Base-by-base conservation (phyloP, 2,329 filamentous ascomycete species). In the Aureobasidium melanogenum region DNA sequence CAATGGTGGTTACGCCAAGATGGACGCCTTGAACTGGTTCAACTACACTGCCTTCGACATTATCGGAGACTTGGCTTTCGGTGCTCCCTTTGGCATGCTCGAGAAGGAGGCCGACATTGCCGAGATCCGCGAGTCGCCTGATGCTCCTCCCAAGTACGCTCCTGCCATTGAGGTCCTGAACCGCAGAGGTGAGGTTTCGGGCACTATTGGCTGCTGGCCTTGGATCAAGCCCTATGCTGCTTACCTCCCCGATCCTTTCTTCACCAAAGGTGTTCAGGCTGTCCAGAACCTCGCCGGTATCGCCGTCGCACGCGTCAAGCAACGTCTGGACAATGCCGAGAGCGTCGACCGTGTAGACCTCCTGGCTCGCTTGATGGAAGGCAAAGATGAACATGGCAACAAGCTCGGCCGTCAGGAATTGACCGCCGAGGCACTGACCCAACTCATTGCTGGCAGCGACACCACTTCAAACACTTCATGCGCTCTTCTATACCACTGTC, bases 151-250 rank as follows among this genome's bases (percentile, higher is more conserved):
- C 4, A 83, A 84, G 30, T 90, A 88, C 68, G 88, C 88, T 0
- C 83, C 87, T 0, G 92, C 91, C 10, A 89, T 96, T 64, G 86
- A 96, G 74, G 92, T 96, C 4, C 79, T 96, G 60, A 96, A 96
- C 76, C 84, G 91, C 15, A 82, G 91, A 52, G 92, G 91, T 60
- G 91, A 96, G 70, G 90, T 96, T 32, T 92, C 87, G 14, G 79
- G 78, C 4, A 86, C 91, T 0, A 79, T 97, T 3, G 91, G 91
- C 1, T 88, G 84, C 68, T 77, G 87, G 60, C 90, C 91, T 0
- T 74, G 77, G 62, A 77, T 96, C 51, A 93, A 89, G 72, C 89
- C 90, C 0, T 95, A 84, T 66, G 91, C 91, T 19, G 85, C 84
- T 67, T 93, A 87, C 73, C 75, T 96, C 10, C 90, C 91, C 0